A percentile compares a stretch with the other conserved stretches of the same genome.
phyloP scores from a whole-genome alignment of 257 asterid genomes.

The Solanum dulcamara region DNA sequence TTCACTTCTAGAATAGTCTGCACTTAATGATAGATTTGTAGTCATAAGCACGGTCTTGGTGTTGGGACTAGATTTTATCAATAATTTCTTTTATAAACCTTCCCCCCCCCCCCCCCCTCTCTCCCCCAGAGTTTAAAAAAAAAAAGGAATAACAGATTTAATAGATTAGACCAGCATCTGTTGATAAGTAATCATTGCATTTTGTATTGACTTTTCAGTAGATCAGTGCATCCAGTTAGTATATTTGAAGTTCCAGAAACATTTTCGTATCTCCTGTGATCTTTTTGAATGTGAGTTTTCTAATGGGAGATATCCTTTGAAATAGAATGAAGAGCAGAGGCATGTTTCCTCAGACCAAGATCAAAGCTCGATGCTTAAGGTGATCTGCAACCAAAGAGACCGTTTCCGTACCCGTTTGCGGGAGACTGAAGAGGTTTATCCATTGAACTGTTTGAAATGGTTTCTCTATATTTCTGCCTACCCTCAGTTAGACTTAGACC shows the following conservation, averaged over 20 bases:
- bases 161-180: background rate
- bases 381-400: constrained; percentile 98
- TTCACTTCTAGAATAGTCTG: background rate
- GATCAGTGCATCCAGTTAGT: background rate
- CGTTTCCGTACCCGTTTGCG: constrained; percentile 90
- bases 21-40: background rate
- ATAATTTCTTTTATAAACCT: background rate
- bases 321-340: constrained; percentile 69
- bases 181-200: background rate
- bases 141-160: background rate
- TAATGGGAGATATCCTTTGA: background rate
- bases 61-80: background rate
- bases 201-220: background rate
- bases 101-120: too few species aligned
- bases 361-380: constrained; percentile 96
- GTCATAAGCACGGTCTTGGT: background rate
- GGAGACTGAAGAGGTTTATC: constrained; percentile 91
- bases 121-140: background rate
- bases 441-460: background rate
- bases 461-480: background rate
- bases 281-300: background rate
- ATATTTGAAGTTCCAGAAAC: background rate
- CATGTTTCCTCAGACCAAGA: constrained; percentile 65
- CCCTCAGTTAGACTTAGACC: background rate
- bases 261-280: background rate